Evolutionary conservation across 2,329 filamentous ascomycete species (phyloP).

Genomic region (Trichophyton equinum): DNA sequence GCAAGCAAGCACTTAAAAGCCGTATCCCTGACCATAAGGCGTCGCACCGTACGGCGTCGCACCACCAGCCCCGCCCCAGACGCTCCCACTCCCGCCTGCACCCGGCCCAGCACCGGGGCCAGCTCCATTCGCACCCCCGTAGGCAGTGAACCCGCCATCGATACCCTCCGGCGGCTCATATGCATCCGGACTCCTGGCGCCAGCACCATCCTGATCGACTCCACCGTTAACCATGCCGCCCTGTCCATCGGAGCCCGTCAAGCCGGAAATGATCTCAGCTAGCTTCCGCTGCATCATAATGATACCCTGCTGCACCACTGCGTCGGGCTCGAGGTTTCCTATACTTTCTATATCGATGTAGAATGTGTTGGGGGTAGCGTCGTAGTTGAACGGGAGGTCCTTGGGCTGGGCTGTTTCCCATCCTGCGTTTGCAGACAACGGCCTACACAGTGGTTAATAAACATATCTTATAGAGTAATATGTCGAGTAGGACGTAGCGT

Average conservation of each 20-base stretch:
- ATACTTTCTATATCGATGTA: conserved; percentile 89
- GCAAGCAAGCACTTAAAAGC: conserved; percentile 14
- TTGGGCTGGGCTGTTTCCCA: conserved; percentile 69
- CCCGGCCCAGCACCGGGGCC: conserved; percentile 6
- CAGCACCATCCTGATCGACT: conserved; percentile 27
- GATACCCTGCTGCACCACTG: conserved; percentile 80
- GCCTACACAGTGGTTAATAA: conserved; percentile 17
- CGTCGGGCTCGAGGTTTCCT: conserved; percentile 77
- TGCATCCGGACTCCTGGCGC: conserved; percentile 38
- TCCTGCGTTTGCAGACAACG: conserved; percentile 37
- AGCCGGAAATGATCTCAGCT: conserved; percentile 58
- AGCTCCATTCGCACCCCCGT: conserved; percentile 19
- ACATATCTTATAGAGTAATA: too few relatives aligned
- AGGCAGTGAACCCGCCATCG: conserved; percentile 30
- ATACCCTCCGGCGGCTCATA: conserved; percentile 36
- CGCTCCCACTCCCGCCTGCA: conserved; percentile 37
- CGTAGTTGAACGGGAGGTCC: conserved; percentile 80
- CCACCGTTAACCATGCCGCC: conserved; percentile 32
- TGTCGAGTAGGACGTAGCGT: too few relatives aligned
- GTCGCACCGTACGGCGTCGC: conserved; percentile 49
- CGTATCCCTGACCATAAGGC: conserved; percentile 43
- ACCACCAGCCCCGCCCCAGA: conserved; percentile 49
- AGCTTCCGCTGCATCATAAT: conserved; percentile 82
- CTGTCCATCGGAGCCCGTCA: conserved; percentile 43
- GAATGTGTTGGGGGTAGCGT: conserved; percentile 71